Evolutionary conservation across 1,139 yeast species (phyloP).

Genomic region (Hansenula sp.): DNA sequence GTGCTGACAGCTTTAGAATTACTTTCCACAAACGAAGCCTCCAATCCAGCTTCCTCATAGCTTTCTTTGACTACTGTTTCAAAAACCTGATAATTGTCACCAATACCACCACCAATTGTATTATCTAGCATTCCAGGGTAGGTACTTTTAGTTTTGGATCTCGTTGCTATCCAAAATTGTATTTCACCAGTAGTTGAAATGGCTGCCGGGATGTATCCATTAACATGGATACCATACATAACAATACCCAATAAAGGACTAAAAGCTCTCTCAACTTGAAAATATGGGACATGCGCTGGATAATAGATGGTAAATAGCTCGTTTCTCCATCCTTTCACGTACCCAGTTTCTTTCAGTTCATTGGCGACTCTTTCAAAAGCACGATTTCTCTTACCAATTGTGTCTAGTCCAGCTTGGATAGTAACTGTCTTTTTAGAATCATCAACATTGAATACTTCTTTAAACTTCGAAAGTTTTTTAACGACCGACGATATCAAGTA

Average conservation of each 20-base stretch:
- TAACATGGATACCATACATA: constrained; percentile 86
- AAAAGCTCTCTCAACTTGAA: constrained; percentile 74
- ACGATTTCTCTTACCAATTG: constrained; percentile 42
- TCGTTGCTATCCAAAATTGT: constrained; percentile 80
- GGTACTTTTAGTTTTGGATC: constrained; percentile 75
- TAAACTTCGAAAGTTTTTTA: constrained; percentile 27
- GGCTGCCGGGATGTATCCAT: constrained; percentile 60
- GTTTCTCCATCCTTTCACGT: constrained; percentile 75
- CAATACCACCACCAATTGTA: constrained; percentile 93
- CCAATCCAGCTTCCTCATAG: constrained; percentile 86
- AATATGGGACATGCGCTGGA: constrained; percentile 50
- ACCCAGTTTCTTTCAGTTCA: constrained; percentile 32
- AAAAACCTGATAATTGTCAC: constrained; percentile 68
- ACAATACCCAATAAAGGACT: constrained; percentile 79
- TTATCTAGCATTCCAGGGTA: constrained; percentile 91
- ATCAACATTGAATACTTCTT: constrained; percentile 34
- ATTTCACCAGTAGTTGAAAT: constrained; percentile 33
- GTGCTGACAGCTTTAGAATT: constrained; percentile 56
- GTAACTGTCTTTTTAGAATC: constrained; percentile 28
- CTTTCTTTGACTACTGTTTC: constrained; percentile 87
- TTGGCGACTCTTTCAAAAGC: constrained; percentile 42
- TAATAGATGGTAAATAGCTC: constrained; percentile 75
- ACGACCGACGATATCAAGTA: constrained; percentile 46
- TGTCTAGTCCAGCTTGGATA: constrained; percentile 34
- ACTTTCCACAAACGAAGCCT: constrained; percentile 40